These are phyloP conservation scores for Pleomassaria siparia DNA, from an alignment of 2,329 filamentous ascomycete species.

Conservation along the genomic window DNA sequence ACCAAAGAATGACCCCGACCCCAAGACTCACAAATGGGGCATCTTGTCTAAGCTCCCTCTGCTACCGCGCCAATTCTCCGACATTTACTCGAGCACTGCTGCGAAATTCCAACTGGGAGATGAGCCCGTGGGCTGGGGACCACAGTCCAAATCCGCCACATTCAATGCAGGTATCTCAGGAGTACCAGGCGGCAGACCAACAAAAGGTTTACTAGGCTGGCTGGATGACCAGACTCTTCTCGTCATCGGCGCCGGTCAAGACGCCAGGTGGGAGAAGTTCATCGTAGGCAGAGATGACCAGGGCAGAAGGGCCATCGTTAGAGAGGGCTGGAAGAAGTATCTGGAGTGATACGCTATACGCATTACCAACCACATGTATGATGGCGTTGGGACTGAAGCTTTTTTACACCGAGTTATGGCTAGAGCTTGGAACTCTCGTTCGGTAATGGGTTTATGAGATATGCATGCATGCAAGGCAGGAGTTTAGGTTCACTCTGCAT, in stretches of 20 bases:
- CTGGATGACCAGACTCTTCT: slow-evolving; percentile 71
- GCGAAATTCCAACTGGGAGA: slow-evolving; percentile 82
- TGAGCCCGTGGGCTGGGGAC: slow-evolving; percentile 53
- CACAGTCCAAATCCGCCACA: slow-evolving; percentile 33
- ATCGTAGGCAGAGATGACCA: slow-evolving; percentile 68
- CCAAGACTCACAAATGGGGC: slow-evolving; percentile 68
- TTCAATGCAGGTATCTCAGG: slow-evolving; percentile 53
- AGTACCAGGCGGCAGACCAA: slow-evolving; percentile 59
- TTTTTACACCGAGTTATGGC: neutral
- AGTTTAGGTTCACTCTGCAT: neutral
- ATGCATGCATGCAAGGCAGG: neutral
- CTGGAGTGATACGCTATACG: slow-evolving; percentile 43
- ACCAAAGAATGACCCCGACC: slow-evolving; percentile 16
- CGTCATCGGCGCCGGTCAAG: slow-evolving; percentile 75
- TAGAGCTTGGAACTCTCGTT: neutral
- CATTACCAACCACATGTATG: neutral
- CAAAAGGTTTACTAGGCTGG: slow-evolving; percentile 88
- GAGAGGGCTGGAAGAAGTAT: slow-evolving; percentile 84
- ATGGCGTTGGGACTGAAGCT: too few relatives aligned
- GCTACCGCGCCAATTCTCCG: slow-evolving; percentile 84
- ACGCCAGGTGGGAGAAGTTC: slow-evolving; percentile 88
- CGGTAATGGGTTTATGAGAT: too few relatives aligned
- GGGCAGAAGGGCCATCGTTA: slow-evolving; percentile 65
- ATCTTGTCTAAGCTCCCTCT: slow-evolving; percentile 80
- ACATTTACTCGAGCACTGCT: slow-evolving; percentile 82